Evolutionary conservation across 2,329 filamentous ascomycete species (phyloP).

Genomic region (Cladosporium sp.): DNA sequence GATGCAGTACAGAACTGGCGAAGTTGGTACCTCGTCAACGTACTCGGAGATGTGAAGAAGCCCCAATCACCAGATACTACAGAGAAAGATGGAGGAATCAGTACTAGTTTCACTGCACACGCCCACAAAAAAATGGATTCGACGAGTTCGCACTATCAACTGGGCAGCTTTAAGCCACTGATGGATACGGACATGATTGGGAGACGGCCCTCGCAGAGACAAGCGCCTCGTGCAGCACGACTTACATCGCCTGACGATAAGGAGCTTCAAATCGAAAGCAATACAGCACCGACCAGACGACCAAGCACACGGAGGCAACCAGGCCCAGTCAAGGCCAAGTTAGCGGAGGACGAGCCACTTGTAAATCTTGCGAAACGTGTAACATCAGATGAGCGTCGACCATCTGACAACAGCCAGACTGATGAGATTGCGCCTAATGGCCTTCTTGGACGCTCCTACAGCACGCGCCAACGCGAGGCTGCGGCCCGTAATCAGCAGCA

Average conservation of each 20-base stretch:
- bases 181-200: constrained; percentile 60
- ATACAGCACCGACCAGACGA: constrained; percentile 14
- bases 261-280: constrained; percentile 20
- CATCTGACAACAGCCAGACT: constrained; percentile 13
- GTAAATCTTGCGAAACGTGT: constrained; percentile 22
- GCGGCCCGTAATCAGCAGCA: constrained; percentile 35
- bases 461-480: constrained; percentile 39
- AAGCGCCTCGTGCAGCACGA: constrained; percentile 7
- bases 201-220: constrained; percentile 27
- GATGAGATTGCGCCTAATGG: constrained; percentile 45
- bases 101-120: constrained; percentile 8
- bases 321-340: constrained; percentile 23
- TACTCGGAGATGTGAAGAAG: constrained; percentile 55
- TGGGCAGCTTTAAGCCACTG: constrained; percentile 65
- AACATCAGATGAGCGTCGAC: not conserved
- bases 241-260: not conserved
- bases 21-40: constrained; percentile 84
- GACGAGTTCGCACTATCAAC: constrained; percentile 52
- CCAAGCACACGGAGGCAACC: constrained; percentile 27
- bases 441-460: constrained; percentile 49
- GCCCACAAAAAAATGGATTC: constrained; percentile 27
- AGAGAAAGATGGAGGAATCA: constrained; percentile 9
- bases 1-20: constrained; percentile 73
- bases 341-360: constrained; percentile 34
- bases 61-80: constrained; percentile 14